phyloP scores from a whole-genome alignment of 306 rosid genomes.

The Potentilla sterilis region DNA sequence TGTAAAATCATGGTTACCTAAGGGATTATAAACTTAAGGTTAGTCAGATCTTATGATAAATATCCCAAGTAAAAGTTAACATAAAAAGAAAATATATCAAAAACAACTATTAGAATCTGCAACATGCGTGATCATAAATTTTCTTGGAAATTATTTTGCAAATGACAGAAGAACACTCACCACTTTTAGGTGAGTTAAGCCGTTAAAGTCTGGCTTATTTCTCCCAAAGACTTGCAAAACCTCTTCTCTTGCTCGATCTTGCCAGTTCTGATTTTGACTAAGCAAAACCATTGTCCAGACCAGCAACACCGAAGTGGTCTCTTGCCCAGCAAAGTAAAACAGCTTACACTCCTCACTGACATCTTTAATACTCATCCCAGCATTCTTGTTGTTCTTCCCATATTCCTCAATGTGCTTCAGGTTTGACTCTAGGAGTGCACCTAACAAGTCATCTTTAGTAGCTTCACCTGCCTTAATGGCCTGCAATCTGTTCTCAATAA shows the following conservation, averaged over 20 bases:
- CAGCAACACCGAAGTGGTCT: conserved; percentile 30
- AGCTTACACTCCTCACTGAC: conserved; percentile 34
- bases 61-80: too few species aligned
- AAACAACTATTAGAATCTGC: too few species aligned
- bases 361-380: conserved; percentile 26
- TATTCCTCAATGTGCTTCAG: conserved; percentile 2
- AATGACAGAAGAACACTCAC: conserved; percentile 8
- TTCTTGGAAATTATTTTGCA: background rate
- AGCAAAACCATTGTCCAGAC: conserved; percentile 35
- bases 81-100: too few species aligned
- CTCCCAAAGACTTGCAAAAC: conserved; percentile 23
- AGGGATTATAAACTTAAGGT: background rate
- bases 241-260: conserved; percentile 37
- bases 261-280: conserved; percentile 21
- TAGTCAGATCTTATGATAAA: background rate
- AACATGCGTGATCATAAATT: too few species aligned
- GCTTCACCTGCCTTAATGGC: conserved; percentile 25
- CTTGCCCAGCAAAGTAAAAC: conserved; percentile 43
- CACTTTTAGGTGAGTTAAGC: conserved; percentile 18
- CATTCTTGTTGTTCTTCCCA: conserved; percentile 3
- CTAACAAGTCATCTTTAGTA: conserved; percentile 12
- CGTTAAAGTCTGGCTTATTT: conserved; percentile 22
- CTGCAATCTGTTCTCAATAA: conserved; percentile 29
- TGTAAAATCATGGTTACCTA: background rate
- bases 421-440: conserved; percentile 13